Evolutionary conservation across 768 basidiomycete genomes (phyloP), one percentile per base, ranked within the genome.

Genomic region (Pulveroboletus ravenelii): DNA sequence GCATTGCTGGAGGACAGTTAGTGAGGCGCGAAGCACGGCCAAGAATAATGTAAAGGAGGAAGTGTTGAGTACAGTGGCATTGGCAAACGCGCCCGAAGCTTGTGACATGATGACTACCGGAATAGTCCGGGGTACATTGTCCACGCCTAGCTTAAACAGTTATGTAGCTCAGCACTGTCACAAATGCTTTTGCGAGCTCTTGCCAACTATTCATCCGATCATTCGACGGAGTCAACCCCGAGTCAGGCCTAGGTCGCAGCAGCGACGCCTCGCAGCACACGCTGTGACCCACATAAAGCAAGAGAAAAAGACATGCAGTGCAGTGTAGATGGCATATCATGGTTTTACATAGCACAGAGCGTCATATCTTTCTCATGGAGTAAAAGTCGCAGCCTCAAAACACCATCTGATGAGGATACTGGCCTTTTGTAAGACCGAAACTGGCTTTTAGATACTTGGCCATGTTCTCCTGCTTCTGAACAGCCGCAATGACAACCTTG

Each of bases 361-460:
- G 37, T 34, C 53, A 61, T 41, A 58, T 61, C 52, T 48, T 49
- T 53, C 47, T 47, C 56, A 32, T 47, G 55, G 36, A 41, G 54
- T 47, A 50, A 41, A 43, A 3, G 39, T 47, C 47, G 45, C 51
- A 51, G 46, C 59, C 58, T 78, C 76, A 98, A 80, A 96, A 98
- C 56, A 80, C 80, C 75, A 99, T 70, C 74, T 89, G 82, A 77
- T 99, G 96, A 68, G 96, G 91, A 78, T 80, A 92, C 76, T 98
- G 93, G 54, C 94, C 93, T 81, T 94, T 96, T 61, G 91, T 92
- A 55, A 99, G 80, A 67, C 92, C 93, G 79, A 89, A 99, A 66
- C 79, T 84, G 49, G 94, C 81, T 70, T 85, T 87, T 63, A 99
- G 81, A 76, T 99, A 99, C 74, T 93, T 94, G 68, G 76, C 78